A percentile compares a stretch with the other conserved stretches of the same genome.
phyloP scores from a whole-genome alignment of 169 alveolate species.

The Plasmodium gonderi region DNA sequence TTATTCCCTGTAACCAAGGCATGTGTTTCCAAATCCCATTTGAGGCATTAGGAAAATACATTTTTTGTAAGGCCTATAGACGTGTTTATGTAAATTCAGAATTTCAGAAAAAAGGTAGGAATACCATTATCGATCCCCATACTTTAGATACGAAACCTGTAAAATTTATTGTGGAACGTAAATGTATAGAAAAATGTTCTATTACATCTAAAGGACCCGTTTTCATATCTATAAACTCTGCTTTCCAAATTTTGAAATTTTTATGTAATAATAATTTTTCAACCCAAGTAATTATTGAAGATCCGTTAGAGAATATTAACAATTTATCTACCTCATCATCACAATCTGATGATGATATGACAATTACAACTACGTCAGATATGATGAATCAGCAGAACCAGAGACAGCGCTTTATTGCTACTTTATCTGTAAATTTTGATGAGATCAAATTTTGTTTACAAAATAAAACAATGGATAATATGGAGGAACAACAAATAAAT shows the following conservation, averaged over 20 bases:
- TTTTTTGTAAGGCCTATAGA: slow-evolving; percentile 75
- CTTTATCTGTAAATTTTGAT: slow-evolving; percentile 8
- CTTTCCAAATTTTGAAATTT: slow-evolving; percentile 20
- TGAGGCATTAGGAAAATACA: slow-evolving; percentile 70
- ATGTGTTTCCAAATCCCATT: slow-evolving; percentile 47
- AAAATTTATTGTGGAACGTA: slow-evolving; percentile 14
- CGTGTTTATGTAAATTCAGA: slow-evolving; percentile 9
- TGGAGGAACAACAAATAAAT: background rate
- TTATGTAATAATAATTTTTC: slow-evolving; percentile 29
- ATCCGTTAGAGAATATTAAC: slow-evolving; percentile 31
- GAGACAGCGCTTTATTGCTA: background rate
- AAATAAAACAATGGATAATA: background rate
- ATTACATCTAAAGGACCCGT: slow-evolving; percentile 50
- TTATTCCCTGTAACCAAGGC: slow-evolving; percentile 23
- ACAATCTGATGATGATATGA: background rate
- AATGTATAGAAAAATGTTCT: slow-evolving; percentile 47
- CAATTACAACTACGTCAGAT: slow-evolving; percentile 5
- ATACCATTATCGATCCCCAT: slow-evolving; percentile 65
- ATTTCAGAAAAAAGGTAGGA: slow-evolving; percentile 2
- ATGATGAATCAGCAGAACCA: background rate
- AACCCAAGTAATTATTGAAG: slow-evolving; percentile 16
- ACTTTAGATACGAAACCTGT: slow-evolving; percentile 36
- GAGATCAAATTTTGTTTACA: background rate
- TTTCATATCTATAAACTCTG: slow-evolving; percentile 34
- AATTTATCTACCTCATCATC: background rate